A percentile compares a stretch with the other conserved stretches of the same genome.
Evolutionary conservation across 2,329 filamentous ascomycete genomes (phyloP).

Genomic region (Rugonectria rugulosa): DNA sequence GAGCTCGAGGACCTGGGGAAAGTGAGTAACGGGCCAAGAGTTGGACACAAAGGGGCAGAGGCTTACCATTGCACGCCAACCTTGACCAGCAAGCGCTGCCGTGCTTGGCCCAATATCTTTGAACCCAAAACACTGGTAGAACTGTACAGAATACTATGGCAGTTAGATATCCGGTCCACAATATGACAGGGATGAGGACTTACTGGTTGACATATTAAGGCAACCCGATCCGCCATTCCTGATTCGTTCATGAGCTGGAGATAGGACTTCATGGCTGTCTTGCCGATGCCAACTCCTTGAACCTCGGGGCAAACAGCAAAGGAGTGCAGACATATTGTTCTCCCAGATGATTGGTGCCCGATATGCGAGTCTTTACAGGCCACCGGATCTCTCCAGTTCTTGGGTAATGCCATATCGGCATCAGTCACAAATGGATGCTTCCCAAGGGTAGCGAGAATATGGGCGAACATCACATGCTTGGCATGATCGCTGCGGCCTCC

Average conservation of each 20-base stretch:
- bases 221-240: slow-evolving; percentile 74
- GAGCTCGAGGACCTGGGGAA: slow-evolving; percentile 34
- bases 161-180: slow-evolving; percentile 2
- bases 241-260: slow-evolving; percentile 77
- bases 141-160: slow-evolving; percentile 68
- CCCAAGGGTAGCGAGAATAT: slow-evolving; percentile 79
- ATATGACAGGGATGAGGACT: slow-evolving; percentile 32
- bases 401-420: slow-evolving; percentile 76
- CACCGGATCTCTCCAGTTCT: slow-evolving; percentile 66
- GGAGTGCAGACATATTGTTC: slow-evolving; percentile 83
- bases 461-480: slow-evolving; percentile 72
- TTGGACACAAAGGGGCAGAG: not conserved
- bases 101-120: slow-evolving; percentile 71
- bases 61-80: slow-evolving; percentile 82
- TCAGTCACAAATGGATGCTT: slow-evolving; percentile 71
- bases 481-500: slow-evolving; percentile 45
- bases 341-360: slow-evolving; percentile 76
- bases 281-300: slow-evolving; percentile 77
- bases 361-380: slow-evolving; percentile 51
- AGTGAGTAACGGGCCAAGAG: not conserved
- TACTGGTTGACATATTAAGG: slow-evolving; percentile 78
- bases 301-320: slow-evolving; percentile 80
- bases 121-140: slow-evolving; percentile 82
- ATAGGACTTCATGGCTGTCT: slow-evolving; percentile 77
- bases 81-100: slow-evolving; percentile 77